Evolutionary conservation across 768 basidiomycete species (phyloP).

Genomic region (Lactarius deliciosus): DNA sequence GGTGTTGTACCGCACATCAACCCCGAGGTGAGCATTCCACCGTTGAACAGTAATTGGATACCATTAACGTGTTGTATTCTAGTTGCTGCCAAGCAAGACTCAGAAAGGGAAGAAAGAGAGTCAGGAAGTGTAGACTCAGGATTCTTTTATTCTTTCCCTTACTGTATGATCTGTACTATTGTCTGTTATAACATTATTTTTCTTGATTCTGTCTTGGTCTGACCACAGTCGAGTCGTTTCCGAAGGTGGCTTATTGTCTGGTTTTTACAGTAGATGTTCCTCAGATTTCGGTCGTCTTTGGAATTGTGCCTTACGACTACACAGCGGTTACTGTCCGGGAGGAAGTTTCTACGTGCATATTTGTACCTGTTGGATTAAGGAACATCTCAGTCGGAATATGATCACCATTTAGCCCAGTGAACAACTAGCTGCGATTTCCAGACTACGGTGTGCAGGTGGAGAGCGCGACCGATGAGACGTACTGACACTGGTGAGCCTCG

Average conservation of each 20-base stretch:
- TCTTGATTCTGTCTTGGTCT: slow-evolving; percentile 6
- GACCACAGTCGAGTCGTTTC: neutral
- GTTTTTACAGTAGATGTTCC: neutral
- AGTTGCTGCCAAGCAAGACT: slow-evolving; percentile 49
- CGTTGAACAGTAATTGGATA: neutral
- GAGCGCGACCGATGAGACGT: neutral
- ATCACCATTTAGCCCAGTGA: neutral
- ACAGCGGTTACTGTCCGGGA: neutral
- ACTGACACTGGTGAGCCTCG: neutral
- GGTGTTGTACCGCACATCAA: slow-evolving; percentile 88
- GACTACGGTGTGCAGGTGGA: no score
- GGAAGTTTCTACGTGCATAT: neutral
- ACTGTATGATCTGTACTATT: slow-evolving; percentile 30
- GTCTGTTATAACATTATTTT: slow-evolving; percentile 29
- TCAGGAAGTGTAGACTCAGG: slow-evolving; percentile 37
- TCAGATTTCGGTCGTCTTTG: neutral
- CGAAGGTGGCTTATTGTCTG: neutral
- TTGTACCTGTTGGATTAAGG: neutral
- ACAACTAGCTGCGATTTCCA: neutral
- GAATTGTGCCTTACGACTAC: neutral
- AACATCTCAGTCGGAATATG: neutral
- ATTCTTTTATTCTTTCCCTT: slow-evolving; percentile 15
- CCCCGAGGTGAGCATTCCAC: slow-evolving; percentile 44
- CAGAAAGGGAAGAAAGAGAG: slow-evolving; percentile 53
- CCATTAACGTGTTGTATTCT: slow-evolving; percentile 8